phyloP scores from a whole-genome alignment of 202 grass and related monocot genomes.

The Setaria viridis region DNA sequence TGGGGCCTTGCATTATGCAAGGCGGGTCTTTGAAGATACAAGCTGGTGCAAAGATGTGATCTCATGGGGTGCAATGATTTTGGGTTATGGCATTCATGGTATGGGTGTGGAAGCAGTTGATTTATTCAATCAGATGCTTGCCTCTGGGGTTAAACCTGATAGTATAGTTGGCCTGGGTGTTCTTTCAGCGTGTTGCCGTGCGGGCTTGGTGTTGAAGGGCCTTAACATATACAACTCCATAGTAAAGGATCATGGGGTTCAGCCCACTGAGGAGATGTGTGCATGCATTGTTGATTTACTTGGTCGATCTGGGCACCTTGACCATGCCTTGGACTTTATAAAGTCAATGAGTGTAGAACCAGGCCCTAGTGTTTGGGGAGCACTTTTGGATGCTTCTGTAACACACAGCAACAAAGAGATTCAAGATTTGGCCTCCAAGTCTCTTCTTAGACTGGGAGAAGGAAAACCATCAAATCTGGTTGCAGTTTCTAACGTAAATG shows the following conservation, averaged over 20 bases:
- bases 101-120: conserved; percentile 58
- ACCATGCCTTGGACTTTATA: conserved; percentile 64
- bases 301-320: conserved; percentile 58
- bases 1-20: conserved; percentile 57
- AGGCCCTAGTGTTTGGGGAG: conserved; percentile 69
- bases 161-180: conserved; percentile 57
- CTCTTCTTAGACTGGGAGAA: conserved; percentile 63
- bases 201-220: conserved; percentile 59
- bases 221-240: conserved; percentile 66
- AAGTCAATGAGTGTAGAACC: conserved; percentile 60
- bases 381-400: conserved; percentile 68
- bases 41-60: conserved; percentile 69
- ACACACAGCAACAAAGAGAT: conserved; percentile 60
- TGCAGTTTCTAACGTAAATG: conserved; percentile 67
- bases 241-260: conserved; percentile 61
- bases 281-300: conserved; percentile 71
- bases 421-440: conserved; percentile 62
- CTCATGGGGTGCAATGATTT: conserved; percentile 73
- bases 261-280: conserved; percentile 71
- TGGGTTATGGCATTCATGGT: conserved; percentile 67
- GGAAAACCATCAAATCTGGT: conserved; percentile 65
- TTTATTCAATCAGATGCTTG: conserved; percentile 66
- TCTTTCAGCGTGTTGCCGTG: conserved; percentile 68
- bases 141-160: conserved; percentile 59
- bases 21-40: conserved; percentile 56